Evolutionary conservation across 1,139 yeast genomes (phyloP), one percentile per base, ranked within the genome.

Genomic region (Tardiomyces blankii): DNA sequence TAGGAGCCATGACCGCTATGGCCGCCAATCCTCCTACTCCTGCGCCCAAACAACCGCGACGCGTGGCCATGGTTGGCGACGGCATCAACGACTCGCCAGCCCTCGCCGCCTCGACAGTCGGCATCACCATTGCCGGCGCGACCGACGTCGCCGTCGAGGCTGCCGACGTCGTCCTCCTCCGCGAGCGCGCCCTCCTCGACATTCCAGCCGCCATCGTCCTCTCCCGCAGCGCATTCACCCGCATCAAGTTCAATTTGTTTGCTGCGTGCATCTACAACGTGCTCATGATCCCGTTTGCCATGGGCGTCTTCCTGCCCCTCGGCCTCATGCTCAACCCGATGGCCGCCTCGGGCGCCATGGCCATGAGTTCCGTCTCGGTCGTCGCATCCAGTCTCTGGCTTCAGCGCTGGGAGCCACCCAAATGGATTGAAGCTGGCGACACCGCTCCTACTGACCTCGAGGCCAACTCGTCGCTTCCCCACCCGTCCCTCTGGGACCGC

Each of bases 81-180:
- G 99, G 99, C 48, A 83, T 87, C 55, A 87, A 87, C 61, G 99
- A 91, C 63, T 94, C 97, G 0, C 96, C 97, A 0, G 97, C 97
- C 0, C 72, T 91, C 50, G 95, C 88, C 0, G 77, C 82, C 49
- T 86, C 96, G 0, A 86, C 88, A 54, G 68, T 91, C 18, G 98
- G 98, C 18, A 80, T 93, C 59, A 94, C 97, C 7, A 78, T 91
- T 49, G 82, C 94, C 23, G 77, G 94, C 0, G 96, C 97, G 2
- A 86, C 97, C 0, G 97, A 91, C 58, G 86, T 91, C 52, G 98
- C 98, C 2, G 84, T 91, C 55, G 96, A 89, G 54, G 87, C 95
- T 23, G 96, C 98, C 0, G 96, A 88, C 61, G 76, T 89, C 38
- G 96, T 91, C n/a, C 69, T 93, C 35, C 57, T 68, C 48, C 60